Percentiles rank a stretch among this genome's conserved stretches.
These are phyloP conservation scores for Pichia sp. DNA, from an alignment of 1,139 yeast genomes.

Conservation along the genomic window DNA sequence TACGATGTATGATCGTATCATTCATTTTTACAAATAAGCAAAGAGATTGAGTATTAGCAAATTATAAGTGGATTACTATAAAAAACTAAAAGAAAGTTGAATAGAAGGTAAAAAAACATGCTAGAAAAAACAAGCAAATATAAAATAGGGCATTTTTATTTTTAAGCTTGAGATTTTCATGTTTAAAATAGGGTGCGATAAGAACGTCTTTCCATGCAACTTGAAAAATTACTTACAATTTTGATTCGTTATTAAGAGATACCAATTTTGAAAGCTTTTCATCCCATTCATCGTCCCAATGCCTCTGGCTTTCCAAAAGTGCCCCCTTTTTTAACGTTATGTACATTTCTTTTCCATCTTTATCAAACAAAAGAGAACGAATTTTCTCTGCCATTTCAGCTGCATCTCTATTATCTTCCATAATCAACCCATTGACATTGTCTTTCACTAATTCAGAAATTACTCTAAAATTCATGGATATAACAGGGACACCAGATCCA, in stretches of 20 bases:
- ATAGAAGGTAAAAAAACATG: no score
- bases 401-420: slow-evolving; percentile 33
- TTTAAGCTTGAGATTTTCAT: no score
- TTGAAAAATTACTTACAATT: not conserved
- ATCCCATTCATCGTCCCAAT: slow-evolving; percentile 81
- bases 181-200: no score
- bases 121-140: no score
- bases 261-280: slow-evolving; percentile 16
- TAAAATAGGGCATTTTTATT: no score
- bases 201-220: not conserved
- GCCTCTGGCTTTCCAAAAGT: slow-evolving; percentile 49
- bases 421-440: slow-evolving; percentile 40
- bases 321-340: slow-evolving; percentile 60
- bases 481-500: slow-evolving; percentile 93
- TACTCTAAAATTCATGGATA: slow-evolving; percentile 72
- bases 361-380: slow-evolving; percentile 35
- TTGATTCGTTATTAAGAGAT: slow-evolving; percentile 1
- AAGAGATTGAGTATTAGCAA: no score
- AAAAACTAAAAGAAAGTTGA: no score
- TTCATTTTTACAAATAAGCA: no score
- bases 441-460: slow-evolving; percentile 54
- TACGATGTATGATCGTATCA: no score
- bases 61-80: no score
- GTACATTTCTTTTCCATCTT: slow-evolving; percentile 18
- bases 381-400: slow-evolving; percentile 49